Conservation (phyloP, 1,284 basidiomycete genomes). For the Ganoderma lucidum region DNA sequence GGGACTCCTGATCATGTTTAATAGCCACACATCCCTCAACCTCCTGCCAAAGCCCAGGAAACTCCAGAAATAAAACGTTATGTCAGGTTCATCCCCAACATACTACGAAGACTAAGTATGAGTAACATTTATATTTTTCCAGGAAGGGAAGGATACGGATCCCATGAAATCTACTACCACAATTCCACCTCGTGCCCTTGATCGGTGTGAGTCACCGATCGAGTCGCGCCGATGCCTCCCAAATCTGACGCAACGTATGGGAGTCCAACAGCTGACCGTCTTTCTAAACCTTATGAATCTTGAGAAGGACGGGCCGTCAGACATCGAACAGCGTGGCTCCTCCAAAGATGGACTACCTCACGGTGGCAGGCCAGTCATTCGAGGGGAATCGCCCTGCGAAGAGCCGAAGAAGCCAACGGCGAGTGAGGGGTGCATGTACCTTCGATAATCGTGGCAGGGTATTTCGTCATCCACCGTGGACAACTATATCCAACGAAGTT, state of each 20-base stretch:
- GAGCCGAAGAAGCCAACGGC: background rate
- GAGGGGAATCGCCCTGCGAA: background rate
- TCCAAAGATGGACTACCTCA: background rate
- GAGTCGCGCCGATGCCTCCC: background rate
- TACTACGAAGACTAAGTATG: background rate
- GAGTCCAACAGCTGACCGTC: background rate
- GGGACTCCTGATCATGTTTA: background rate
- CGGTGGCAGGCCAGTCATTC: background rate
- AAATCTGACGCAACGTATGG: background rate
- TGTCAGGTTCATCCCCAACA: background rate
- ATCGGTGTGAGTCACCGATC: background rate
- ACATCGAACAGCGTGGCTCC: background rate
- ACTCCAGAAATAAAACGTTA: background rate
- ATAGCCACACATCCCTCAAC: background rate
- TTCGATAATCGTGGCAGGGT: background rate
- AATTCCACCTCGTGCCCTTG: background rate
- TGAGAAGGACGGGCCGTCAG: background rate
- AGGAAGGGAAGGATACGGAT: background rate
- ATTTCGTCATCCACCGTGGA: background rate
- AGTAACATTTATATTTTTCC: background rate
- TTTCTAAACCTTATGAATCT: background rate
- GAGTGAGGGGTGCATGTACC: background rate
- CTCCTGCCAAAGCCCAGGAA: background rate
- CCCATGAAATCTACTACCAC: no score
- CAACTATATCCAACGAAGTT: background rate